These are phyloP conservation scores for Neofusicoccum umdonicola DNA, from an alignment of 2,329 filamentous ascomycete species.

Conservation along the genomic window DNA sequence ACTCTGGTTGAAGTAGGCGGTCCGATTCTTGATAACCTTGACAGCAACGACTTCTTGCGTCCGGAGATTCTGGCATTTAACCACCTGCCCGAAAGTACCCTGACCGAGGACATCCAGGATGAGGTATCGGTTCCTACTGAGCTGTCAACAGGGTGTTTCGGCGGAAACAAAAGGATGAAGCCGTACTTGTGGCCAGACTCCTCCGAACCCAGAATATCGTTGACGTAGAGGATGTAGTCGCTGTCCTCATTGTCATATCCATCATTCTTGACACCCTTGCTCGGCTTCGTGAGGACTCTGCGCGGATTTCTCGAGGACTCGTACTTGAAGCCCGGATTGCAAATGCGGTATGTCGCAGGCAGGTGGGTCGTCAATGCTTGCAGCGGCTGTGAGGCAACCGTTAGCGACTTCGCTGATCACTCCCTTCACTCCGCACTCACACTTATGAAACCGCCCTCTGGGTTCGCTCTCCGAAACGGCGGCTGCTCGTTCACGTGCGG, in stretches of 20 bases:
- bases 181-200: conserved; percentile 93
- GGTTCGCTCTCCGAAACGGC: conserved; percentile 86
- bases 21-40: conserved; percentile 98
- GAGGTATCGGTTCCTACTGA: conserved; percentile 79
- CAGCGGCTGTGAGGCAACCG: conserved; percentile 63
- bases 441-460: conserved; percentile 96
- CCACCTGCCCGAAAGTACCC: conserved; percentile 96
- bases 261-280: conserved; percentile 98
- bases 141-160: conserved; percentile 21
- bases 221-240: conserved; percentile 98
- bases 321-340: conserved; percentile 97
- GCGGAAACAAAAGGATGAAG: neutral
- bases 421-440: conserved; percentile 52
- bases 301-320: conserved; percentile 96
- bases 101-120: conserved; percentile 96
- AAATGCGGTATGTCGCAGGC: conserved; percentile 94
- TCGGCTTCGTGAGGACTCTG: conserved; percentile 93
- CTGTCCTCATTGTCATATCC: conserved; percentile 99
- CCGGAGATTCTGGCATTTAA: conserved; percentile 98
- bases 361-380: conserved; percentile 93
- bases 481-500: conserved; percentile 85
- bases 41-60: conserved; percentile 98
- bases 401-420: conserved; percentile 20
- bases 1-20: conserved; percentile 98
- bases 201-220: conserved; percentile 96